These are phyloP conservation scores for Candolleomyces efflorescens DNA, from an alignment of 768 basidiomycete genomes.

Conservation along the genomic window DNA sequence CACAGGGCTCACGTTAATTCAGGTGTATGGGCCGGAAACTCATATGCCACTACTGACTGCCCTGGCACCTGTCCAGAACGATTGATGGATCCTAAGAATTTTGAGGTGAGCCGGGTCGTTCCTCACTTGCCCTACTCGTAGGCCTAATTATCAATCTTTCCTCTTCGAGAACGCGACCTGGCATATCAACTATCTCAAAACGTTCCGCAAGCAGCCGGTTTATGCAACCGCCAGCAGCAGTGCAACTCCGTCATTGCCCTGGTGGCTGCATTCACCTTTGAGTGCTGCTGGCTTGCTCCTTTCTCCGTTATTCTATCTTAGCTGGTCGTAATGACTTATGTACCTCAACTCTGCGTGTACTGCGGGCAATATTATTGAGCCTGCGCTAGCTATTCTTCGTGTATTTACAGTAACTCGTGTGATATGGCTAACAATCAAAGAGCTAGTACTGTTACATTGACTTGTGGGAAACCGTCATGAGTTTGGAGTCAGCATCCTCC, in stretches of 20 bases:
- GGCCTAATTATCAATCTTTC: neutral
- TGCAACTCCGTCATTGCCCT: neutral
- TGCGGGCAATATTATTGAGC: no score
- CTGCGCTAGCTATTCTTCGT: no score
- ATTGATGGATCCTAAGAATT: conserved; percentile 21
- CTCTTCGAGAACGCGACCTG: conserved; percentile 66
- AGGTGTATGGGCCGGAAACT: conserved; percentile 86
- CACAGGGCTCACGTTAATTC: neutral
- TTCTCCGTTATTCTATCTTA: neutral
- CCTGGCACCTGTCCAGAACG: conserved; percentile 41
- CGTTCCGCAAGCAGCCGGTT: conserved; percentile 54
- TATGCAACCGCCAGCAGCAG: neutral
- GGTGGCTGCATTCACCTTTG: neutral
- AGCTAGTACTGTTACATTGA: no score
- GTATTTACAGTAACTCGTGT: no score
- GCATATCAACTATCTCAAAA: conserved; percentile 76
- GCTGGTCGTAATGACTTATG: neutral
- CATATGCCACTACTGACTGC: conserved; percentile 62
- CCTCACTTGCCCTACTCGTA: neutral
- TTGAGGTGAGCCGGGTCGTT: conserved; percentile 42
- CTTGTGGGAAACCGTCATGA: no score
- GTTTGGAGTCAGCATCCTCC: no score
- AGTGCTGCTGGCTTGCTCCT: neutral
- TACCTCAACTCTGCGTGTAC: no score
- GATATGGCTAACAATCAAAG: no score